phyloP scores from a whole-genome alignment of 2,329 filamentous ascomycete genomes.

The Coniochaeta ligniaria region DNA sequence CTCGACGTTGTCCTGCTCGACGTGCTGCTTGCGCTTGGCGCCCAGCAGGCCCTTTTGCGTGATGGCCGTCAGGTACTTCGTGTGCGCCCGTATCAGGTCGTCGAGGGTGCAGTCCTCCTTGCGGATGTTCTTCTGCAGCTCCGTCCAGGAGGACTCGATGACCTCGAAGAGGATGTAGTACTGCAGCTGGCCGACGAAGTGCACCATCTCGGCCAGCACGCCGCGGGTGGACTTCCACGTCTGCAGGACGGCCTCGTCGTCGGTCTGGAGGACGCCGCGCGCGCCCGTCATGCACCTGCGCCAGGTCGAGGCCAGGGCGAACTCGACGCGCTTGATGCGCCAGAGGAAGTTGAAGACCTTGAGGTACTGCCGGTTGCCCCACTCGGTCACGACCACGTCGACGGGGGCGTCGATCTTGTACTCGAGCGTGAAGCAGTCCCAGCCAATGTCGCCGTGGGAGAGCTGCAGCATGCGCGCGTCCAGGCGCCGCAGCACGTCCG shows the following conservation, averaged over 20 bases:
- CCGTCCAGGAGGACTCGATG: constrained; percentile 92
- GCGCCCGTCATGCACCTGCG: constrained; percentile 92
- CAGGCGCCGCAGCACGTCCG: constrained; percentile 82
- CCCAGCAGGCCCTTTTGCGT: constrained; percentile 93
- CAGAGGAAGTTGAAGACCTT: constrained; percentile 99
- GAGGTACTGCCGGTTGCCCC: constrained; percentile 91
- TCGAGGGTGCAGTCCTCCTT: constrained; percentile 88
- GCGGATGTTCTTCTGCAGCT: constrained; percentile 73
- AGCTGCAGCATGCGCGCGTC: constrained; percentile 98
- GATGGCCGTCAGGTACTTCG: constrained; percentile 83
- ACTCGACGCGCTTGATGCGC: constrained; percentile 97
- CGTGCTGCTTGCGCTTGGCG: constrained; percentile 45
- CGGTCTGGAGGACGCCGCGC: constrained; percentile 76
- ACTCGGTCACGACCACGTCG: constrained; percentile 94
- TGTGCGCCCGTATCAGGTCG: constrained; percentile 88
- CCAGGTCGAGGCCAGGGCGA: constrained; percentile 86
- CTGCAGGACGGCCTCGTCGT: constrained; percentile 59
- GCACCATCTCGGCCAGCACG: constrained; percentile 93
- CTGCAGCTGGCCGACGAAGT: constrained; percentile 93
- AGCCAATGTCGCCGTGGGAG: constrained; percentile 93
- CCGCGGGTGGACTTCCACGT: constrained; percentile 91
- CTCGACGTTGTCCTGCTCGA: constrained; percentile 42
- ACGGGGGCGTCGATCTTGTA: constrained; percentile 97
- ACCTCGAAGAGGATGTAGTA: constrained; percentile 99
- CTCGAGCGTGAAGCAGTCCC: constrained; percentile 98